These are phyloP conservation scores for Litchi chinensis DNA, from an alignment of 345 rosid species.

Conservation along the genomic window DNA sequence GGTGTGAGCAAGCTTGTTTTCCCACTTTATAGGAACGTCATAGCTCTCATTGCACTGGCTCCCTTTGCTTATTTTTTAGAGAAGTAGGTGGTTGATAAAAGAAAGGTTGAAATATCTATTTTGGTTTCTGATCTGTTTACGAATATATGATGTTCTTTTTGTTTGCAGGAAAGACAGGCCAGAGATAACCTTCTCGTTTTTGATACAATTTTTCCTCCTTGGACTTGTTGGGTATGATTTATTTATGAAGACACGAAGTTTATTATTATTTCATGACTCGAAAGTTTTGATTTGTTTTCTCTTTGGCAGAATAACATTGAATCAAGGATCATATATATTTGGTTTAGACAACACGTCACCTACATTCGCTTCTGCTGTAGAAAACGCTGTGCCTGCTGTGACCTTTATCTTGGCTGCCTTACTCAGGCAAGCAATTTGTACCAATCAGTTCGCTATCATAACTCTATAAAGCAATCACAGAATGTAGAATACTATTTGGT, in stretches of 20 bases:
- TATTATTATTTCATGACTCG: not conserved
- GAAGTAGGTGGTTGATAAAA: slow-evolving; percentile 38
- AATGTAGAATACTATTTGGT: not conserved
- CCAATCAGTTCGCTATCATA: not conserved
- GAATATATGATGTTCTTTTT: not conserved
- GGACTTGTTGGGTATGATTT: slow-evolving; percentile 61
- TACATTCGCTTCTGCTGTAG: slow-evolving; percentile 70
- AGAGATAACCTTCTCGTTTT: slow-evolving; percentile 32
- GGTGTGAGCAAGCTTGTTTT: slow-evolving; percentile 77
- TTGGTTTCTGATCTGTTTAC: not conserved
- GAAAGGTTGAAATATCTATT: not conserved
- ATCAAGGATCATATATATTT: slow-evolving; percentile 66
- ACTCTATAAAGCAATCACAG: not conserved
- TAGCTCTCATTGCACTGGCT: slow-evolving; percentile 58
- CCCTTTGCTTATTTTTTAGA: slow-evolving; percentile 68
- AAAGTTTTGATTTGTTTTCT: not conserved
- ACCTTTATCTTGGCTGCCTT: slow-evolving; percentile 64
- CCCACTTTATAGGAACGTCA: slow-evolving; percentile 65
- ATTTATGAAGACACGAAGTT: not conserved
- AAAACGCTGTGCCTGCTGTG: slow-evolving; percentile 71
- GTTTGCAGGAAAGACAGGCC: slow-evolving; percentile 60
- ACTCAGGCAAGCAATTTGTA: slow-evolving; percentile 39
- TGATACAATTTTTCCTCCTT: slow-evolving; percentile 63
- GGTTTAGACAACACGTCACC: slow-evolving; percentile 71
- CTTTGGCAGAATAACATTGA: slow-evolving; percentile 49